Conservation (phyloP, 2,329 filamentous ascomycete genomes). For the Sporothrix luriei region DNA sequence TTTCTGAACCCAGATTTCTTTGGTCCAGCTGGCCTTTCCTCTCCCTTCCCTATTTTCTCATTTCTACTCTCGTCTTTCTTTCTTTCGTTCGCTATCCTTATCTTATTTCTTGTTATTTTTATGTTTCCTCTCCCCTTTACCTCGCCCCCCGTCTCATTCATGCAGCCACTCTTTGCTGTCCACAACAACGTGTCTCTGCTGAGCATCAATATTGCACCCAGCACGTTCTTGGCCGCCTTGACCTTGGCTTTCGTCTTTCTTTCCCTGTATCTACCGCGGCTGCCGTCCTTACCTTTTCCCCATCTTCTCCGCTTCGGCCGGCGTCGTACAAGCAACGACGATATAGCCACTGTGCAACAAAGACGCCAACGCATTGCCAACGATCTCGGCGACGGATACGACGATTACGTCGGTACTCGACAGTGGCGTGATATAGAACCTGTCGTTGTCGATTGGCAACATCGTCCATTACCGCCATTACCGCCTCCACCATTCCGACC, state of each 20-base stretch:
- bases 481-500: constrained; percentile 30
- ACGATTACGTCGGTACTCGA: constrained; percentile 14
- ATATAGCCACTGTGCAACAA: constrained; percentile 26
- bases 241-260: constrained; percentile 55
- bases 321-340: constrained; percentile 33
- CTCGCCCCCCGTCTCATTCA: constrained; percentile 38
- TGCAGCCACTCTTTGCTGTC: constrained; percentile 62
- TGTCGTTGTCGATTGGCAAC: constrained; percentile 30
- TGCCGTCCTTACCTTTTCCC: constrained; percentile 34
- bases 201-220: constrained; percentile 61
- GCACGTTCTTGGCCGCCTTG: constrained; percentile 58
- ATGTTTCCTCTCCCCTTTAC: background rate
- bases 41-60: background rate
- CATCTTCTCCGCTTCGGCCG: constrained; percentile 37
- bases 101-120: background rate
- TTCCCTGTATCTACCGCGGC: constrained; percentile 51
- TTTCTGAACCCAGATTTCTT: background rate
- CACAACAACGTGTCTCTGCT: constrained; percentile 64
- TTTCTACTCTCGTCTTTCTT: background rate
- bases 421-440: constrained; percentile 17
- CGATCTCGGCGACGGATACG: constrained; percentile 34
- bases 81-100: background rate
- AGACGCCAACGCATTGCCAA: constrained; percentile 19
- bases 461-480: constrained; percentile 34
- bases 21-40: background rate